Evolutionary conservation across 805 yeast genomes (phyloP), one percentile per base, ranked within the genome.

Genomic region (Brettanomyces custersianus): DNA sequence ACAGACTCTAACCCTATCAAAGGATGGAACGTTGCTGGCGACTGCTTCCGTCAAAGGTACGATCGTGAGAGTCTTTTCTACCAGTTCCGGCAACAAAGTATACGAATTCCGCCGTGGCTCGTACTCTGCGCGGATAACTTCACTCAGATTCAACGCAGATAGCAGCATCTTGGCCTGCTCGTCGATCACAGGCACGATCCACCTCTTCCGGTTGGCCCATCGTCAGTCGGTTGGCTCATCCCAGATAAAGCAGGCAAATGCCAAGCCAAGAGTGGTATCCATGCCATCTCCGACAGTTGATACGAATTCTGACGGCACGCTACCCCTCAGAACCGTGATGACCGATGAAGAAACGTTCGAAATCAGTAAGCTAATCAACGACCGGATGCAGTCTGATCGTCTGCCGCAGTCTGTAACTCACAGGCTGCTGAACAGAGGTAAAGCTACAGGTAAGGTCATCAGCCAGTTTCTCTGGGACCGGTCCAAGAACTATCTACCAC

Each of bases 21-120:
- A 66, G 22, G 88, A 83, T 48, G 96, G 96, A 0, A 65, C 74
- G 2, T 62, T 84, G 43, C 65, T 90, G 31, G 96, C 96, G 1
- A 84, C 96, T 0, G 86, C 96, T 5, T 84, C 95, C 0, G 75
- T 70, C 24, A 84, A 85, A 51, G 98, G 98, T 2, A 92, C 97
- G 0, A 76, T 92, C 17, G 75, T 90, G 3, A 63, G 97, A 31
- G 80, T 92, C 3, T 92, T 88, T 50, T 64, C 79, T 24, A 77
- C 84, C 0, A 65, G 68, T 2, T 70, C 77, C 2, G 87, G 88
- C 0, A 59, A 64, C 20, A 74, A 72, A 45, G 55, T 83, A 13
- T 73, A 67, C 40, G 90, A 86, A 55, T 84, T 83, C 55, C 67
- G 95, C 44, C 63, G 95, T 46, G 95, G 95, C 1, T 76, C 90